Evolutionary conservation across 805 yeast genomes (phyloP).

Genomic region (Brettanomyces sp.): DNA sequence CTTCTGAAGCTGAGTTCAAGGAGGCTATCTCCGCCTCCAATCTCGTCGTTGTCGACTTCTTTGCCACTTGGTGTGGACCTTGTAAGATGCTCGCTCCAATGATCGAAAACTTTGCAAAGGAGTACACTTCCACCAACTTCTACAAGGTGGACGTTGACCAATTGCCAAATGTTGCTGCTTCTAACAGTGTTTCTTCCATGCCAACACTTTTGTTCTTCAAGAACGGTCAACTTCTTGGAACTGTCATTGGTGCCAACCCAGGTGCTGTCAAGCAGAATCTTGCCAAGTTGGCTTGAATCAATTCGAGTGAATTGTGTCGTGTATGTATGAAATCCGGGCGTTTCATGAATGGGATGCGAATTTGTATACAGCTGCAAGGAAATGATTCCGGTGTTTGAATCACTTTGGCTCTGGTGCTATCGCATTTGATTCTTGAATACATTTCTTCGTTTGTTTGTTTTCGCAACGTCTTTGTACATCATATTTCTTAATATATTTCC

Average conservation of each 20-base stretch:
- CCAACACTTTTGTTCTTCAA: slow-evolving; percentile 68
- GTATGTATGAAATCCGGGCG: neutral
- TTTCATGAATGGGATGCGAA: neutral
- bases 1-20: slow-evolving; percentile 48
- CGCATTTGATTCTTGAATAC: too few species aligned
- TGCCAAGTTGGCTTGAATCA: slow-evolving; percentile 11
- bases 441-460: too few species aligned
- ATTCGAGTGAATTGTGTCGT: neutral
- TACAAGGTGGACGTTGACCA: slow-evolving; percentile 89
- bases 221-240: slow-evolving; percentile 69
- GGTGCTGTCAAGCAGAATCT: slow-evolving; percentile 64
- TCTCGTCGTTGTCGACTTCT: slow-evolving; percentile 88
- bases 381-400: too few species aligned
- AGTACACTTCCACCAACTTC: slow-evolving; percentile 64
- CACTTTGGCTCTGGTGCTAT: too few species aligned
- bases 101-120: slow-evolving; percentile 68
- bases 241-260: slow-evolving; percentile 87
- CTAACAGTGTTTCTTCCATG: slow-evolving; percentile 48
- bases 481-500: too few species aligned
- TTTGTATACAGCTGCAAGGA: too few species aligned
- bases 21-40: slow-evolving; percentile 49
- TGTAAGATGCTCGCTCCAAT: slow-evolving; percentile 96
- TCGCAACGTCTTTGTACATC: too few species aligned
- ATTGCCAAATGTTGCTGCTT: slow-evolving; percentile 65
- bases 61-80: slow-evolving; percentile 98